Evolutionary conservation across 1,284 basidiomycete genomes (phyloP), one percentile per base, ranked within the genome.

Genomic region (Rhodotorula sp.): DNA sequence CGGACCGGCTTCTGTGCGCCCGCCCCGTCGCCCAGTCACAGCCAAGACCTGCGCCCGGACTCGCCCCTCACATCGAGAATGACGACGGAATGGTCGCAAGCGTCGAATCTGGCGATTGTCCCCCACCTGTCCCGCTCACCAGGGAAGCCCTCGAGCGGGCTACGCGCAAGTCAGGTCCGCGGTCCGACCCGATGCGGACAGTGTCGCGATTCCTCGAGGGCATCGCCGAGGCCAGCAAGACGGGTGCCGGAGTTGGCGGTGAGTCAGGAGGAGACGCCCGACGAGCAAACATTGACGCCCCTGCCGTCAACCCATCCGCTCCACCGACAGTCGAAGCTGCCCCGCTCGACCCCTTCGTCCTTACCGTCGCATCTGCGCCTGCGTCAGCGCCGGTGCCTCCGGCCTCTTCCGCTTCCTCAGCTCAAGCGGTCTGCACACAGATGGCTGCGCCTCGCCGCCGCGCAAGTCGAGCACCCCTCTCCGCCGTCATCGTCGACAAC

Each of bases 121-220:
- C 24, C 37, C 30, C 22, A 6, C 3, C 58, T 2, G 24, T 59
- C 30, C 52, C 61, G 8, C 52, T 62, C 13, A 62, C 61, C 3
- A 46, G 30, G 22, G 61, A 55, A 22, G 61, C 61, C 15, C 53
- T 62, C 44, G 61, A 55, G 44, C 52, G 52, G 1, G 54, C 47
- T 28, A 24, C 61, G 15, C 61, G 61, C 4, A 24, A 46, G 18
- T 28, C 40, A 2, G 44, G 52, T 4, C 52, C 44, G 53, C 31
- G 16, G 13, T 20, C 40, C 15, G 44, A 54, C 10, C 28, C 55
- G 16, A 40, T 55, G 8, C 22, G 61, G 9, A 24, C 53, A 9
- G 61, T 62, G 4, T 62, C 61, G 53, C 28, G 28, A 4, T 62
- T 54, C 44, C 20, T 55, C 3, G 57, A 58, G 46, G 30, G 57